A percentile compares a stretch with the other conserved stretches of the same genome.
phyloP scores from a whole-genome alignment of 305 asterid genomes.

The Withania somnifera region DNA sequence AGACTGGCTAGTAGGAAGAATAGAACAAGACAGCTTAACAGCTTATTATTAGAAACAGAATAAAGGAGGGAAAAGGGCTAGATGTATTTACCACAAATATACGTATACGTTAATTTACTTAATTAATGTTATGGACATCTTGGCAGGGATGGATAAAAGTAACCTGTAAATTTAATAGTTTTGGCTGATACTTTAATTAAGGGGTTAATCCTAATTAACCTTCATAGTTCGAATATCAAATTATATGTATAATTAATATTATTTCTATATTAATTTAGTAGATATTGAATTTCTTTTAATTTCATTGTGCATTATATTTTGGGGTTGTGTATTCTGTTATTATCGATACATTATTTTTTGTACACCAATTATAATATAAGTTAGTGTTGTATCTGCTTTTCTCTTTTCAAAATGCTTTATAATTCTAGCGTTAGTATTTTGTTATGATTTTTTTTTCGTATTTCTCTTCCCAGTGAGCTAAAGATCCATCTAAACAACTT shows the following conservation, averaged over 20 bases:
- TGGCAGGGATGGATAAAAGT: neutral
- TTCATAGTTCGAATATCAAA: neutral
- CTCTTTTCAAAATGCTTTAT: too few species aligned
- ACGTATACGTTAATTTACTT: neutral
- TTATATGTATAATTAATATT: neutral
- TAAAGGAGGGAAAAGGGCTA: neutral
- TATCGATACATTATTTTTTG: too few species aligned
- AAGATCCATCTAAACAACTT: too few species aligned
- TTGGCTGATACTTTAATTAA: neutral
- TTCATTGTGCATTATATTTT: too few species aligned
- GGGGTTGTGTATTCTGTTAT: too few species aligned
- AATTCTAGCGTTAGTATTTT: too few species aligned
- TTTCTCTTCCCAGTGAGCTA: too few species aligned
- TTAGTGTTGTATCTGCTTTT: too few species aligned
- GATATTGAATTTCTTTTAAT: too few species aligned
- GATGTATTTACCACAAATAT: constrained; percentile 12
- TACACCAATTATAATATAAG: too few species aligned
- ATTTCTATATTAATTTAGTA: neutral
- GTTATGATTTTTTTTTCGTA: too few species aligned
- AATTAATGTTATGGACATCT: neutral
- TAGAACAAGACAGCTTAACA: neutral
- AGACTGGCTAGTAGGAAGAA: neutral
- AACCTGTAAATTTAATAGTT: neutral
- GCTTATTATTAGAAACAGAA: neutral
- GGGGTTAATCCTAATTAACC: neutral